phyloP scores from a whole-genome alignment of 192 early-diverging fungal species.

The Pilaira anomala region DNA sequence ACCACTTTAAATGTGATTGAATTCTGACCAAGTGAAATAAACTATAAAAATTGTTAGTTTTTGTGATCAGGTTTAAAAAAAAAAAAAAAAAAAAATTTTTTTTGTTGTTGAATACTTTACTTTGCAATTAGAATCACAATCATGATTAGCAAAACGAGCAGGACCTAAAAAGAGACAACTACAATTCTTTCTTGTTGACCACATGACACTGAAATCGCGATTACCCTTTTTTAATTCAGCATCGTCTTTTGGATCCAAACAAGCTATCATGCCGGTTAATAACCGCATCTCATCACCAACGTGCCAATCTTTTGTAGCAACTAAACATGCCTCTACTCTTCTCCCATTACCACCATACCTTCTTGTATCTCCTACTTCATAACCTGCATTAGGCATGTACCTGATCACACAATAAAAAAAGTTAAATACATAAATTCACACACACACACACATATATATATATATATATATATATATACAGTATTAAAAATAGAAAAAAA shows the following conservation, averaged over 20 bases:
- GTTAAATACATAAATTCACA: too few relatives aligned
- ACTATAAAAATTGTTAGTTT: slow-evolving; percentile 29
- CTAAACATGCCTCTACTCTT: slow-evolving; percentile 51
- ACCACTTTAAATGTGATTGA: slow-evolving; percentile 55
- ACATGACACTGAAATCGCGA: slow-evolving; percentile 52
- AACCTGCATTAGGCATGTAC: slow-evolving; percentile 53
- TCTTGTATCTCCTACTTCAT: slow-evolving; percentile 53
- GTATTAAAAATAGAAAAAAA: too few relatives aligned
- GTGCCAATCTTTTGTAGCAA: slow-evolving; percentile 47
- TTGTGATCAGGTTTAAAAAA: too few relatives aligned
- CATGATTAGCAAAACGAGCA: slow-evolving; percentile 64
- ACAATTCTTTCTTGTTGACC: slow-evolving; percentile 42
- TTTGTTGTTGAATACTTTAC: slow-evolving; percentile 20
- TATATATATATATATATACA: too few relatives aligned
- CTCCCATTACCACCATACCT: slow-evolving; percentile 42
- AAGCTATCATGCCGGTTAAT: slow-evolving; percentile 55
- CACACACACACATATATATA: too few relatives aligned
- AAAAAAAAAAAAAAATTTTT: slow-evolving; percentile 1
- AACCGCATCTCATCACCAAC: slow-evolving; percentile 47
- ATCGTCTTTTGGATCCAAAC: slow-evolving; percentile 50
- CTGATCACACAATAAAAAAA: slow-evolving; percentile 26
- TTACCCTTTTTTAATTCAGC: slow-evolving; percentile 42
- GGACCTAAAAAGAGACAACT: slow-evolving; percentile 60
- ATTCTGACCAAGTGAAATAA: slow-evolving; percentile 45
- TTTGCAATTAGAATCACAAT: slow-evolving; percentile 54